phyloP scores from a whole-genome alignment of 257 asterid genomes.

The Anisodus acutangulus region DNA sequence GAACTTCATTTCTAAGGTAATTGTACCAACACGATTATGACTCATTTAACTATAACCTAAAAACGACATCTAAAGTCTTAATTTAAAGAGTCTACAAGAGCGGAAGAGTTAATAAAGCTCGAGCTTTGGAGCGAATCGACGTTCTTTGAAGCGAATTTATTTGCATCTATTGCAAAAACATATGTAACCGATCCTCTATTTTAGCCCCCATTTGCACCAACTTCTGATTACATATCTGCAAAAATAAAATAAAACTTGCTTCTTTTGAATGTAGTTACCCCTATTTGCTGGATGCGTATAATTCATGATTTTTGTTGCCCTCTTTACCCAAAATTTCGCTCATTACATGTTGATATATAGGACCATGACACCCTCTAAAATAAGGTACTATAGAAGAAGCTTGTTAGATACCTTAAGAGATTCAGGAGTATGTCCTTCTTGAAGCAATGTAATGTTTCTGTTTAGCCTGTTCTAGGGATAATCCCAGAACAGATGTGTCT shows the following conservation, averaged over 20 bases:
- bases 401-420: constrained; percentile 65
- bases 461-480: constrained; percentile 79
- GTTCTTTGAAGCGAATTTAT: no score
- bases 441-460: constrained; percentile 93
- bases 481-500: constrained; percentile 88
- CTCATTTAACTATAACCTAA: no score
- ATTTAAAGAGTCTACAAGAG: no score
- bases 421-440: constrained; percentile 91
- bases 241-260: background rate
- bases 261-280: background rate
- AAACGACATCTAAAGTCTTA: no score
- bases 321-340: background rate
- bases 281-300: background rate
- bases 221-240: no score
- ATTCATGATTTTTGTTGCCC: background rate
- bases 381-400: constrained; percentile 12
- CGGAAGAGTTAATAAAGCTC: no score
- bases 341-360: background rate
- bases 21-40: no score
- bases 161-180: no score
- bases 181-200: no score
- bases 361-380: background rate
- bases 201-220: no score
- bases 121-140: no score
- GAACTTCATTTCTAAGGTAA: no score